Evolutionary conservation across 192 early-diverging fungal species (phyloP).

Genomic region (Dimargaris xerosporica): DNA sequence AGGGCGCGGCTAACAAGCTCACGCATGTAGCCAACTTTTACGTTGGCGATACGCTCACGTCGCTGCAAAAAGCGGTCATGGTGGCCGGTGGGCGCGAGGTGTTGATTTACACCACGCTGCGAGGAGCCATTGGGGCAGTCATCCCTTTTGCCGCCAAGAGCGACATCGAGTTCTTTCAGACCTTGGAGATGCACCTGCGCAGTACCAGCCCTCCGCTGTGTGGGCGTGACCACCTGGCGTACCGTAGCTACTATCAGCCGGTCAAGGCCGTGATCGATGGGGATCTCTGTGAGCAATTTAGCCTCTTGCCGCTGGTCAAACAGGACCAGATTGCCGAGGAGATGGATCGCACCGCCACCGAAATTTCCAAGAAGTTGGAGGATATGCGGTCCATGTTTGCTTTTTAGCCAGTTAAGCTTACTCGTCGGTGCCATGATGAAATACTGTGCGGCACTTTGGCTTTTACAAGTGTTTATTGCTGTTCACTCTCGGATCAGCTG

Average conservation of each 20-base stretch:
- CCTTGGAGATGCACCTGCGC: conserved; percentile 81
- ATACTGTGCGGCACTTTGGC: no score
- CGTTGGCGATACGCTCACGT: conserved; percentile 77
- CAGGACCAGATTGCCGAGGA: conserved; percentile 68
- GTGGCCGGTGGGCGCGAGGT: conserved; percentile 76
- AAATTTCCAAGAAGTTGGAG: conserved; percentile 88
- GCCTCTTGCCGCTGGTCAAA: conserved; percentile 52
- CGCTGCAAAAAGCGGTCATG: conserved; percentile 58
- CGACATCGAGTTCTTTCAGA: conserved; percentile 86
- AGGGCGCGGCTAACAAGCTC: conserved; percentile 61
- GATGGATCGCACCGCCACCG: conserved; percentile 65
- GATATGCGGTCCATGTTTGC: conserved; percentile 56
- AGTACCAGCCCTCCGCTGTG: conserved; percentile 47
- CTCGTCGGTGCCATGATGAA: no score
- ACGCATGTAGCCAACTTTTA: conserved; percentile 61
- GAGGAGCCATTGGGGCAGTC: conserved; percentile 70
- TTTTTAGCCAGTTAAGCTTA: conserved; percentile 16
- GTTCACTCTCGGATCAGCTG: no score
- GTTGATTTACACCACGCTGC: conserved; percentile 71
- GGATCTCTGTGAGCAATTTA: conserved; percentile 83
- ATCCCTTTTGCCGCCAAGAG: conserved; percentile 78
- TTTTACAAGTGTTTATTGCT: no score
- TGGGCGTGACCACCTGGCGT: conserved; percentile 80
- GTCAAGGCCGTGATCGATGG: conserved; percentile 69
- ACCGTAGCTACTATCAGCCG: conserved; percentile 66